Evolutionary conservation across 208 protist genomes (phyloP), one percentile per base, ranked within the genome.

Genomic region (Leishmania gerbilli): DNA sequence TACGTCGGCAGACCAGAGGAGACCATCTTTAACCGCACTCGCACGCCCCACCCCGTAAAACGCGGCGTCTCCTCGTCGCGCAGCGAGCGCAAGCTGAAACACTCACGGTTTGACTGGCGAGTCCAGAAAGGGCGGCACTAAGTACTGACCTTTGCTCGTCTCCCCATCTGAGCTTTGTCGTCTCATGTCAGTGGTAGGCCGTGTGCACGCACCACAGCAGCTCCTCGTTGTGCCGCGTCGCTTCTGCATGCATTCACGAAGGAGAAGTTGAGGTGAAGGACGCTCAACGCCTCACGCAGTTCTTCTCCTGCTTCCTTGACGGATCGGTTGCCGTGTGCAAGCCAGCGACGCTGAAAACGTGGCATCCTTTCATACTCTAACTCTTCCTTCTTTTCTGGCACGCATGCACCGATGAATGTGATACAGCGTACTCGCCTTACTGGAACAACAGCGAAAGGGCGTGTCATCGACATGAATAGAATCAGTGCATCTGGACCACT

Each of bases 1-100:
- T 98, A 96, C 84, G 88, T 98, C 34, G 93, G 92, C 9, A 75
- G 92, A 4, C 89, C 79, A 31, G 81, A 90, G 84, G 93, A 96
- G 80, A 93, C 90, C 7, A 95, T 98, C 71, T 98, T 98, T 72
- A 97, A 98, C 79, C 86, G 91, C 42, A 79, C 74, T 3, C 80
- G 74, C 47, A 97, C 93, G 55, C 93, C 92, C 27, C 93, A 98
- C 78, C 84, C 91, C 0, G 92, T 95, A 37, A 96, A 96, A 77
- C 80, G 89, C 2, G 90, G 89, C 13, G 86, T 88, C 42, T 97
- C 94, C 27, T 89, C 88, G 1, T 92, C 85, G 13, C 86, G 94
- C 51, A 80, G 89, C 68, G 91, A 90, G 47, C 93, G 83, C 58
- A 95, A 95, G 74, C 80, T 96, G 58, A 94, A 93, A 69, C 93